Percentiles rank a stretch among this genome's conserved stretches.
These are phyloP conservation scores for Aegilops longissima DNA, from an alignment of 176 grass and related monocot species.

Conservation along the genomic window DNA sequence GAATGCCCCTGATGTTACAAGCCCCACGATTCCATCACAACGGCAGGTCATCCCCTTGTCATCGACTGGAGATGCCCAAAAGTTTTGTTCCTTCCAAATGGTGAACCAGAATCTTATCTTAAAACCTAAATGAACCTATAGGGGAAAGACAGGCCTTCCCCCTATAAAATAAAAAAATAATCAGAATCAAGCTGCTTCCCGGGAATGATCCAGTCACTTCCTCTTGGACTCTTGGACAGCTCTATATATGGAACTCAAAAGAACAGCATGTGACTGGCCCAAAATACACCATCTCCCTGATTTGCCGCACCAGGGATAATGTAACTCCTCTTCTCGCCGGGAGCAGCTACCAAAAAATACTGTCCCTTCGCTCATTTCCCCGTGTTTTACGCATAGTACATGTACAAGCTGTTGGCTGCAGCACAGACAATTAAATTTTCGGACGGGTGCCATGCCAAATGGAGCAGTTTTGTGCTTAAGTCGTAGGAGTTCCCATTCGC, in stretches of 20 bases:
- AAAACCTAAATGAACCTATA: constrained; percentile 74
- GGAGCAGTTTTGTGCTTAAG: constrained; percentile 82
- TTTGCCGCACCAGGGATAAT: constrained; percentile 45
- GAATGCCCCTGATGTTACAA: constrained; percentile 35
- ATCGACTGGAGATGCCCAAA: constrained; percentile 34
- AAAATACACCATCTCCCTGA: constrained; percentile 41
- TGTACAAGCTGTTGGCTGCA: constrained; percentile 94
- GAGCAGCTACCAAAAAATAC: constrained; percentile 54
- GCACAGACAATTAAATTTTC: constrained; percentile 94
- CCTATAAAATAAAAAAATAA: constrained; percentile 44
- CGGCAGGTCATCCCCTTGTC: constrained; percentile 29
- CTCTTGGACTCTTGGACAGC: constrained; percentile 91
- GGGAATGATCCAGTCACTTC: constrained; percentile 90
- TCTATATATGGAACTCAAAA: constrained; percentile 57
- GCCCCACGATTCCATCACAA: constrained; percentile 41
- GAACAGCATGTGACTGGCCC: constrained; percentile 49
- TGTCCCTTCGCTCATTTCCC: constrained; percentile 16
- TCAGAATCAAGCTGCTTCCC: constrained; percentile 85
- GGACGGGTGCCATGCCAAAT: constrained; percentile 88
- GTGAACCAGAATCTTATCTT: constrained; percentile 52
- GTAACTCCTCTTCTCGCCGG: constrained; percentile 36
- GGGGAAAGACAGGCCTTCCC: constrained; percentile 55
- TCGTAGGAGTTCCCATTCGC: constrained; percentile 77
- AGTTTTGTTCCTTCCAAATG: constrained; percentile 31
- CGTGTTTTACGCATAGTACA: constrained; percentile 83